phyloP scores from a whole-genome alignment of 108 stramenopile species.

The Nitzschia sp. region DNA sequence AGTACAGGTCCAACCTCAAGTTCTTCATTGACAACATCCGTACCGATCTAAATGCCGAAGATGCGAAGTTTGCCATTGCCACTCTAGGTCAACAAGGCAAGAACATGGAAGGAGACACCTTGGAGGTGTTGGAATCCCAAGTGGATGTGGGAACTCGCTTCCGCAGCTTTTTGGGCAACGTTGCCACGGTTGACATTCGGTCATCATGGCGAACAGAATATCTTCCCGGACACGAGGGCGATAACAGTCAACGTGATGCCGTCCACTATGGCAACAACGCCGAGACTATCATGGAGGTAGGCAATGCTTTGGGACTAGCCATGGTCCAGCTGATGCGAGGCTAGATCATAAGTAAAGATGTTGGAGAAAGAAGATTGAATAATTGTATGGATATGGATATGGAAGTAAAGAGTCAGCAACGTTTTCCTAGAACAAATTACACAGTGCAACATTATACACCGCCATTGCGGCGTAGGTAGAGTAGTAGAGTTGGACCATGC shows the following conservation, averaged over 20 bases:
- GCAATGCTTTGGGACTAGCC: slow-evolving; percentile 39
- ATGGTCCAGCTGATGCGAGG: slow-evolving; percentile 31
- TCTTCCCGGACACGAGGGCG: slow-evolving; percentile 14
- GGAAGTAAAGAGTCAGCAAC: too few relatives aligned
- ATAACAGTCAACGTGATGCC: background rate
- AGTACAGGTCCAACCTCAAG: slow-evolving; percentile 31
- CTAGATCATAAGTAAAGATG: background rate
- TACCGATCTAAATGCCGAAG: slow-evolving; percentile 27
- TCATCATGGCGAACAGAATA: slow-evolving; percentile 23
- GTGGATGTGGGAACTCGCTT: slow-evolving; percentile 17
- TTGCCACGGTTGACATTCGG: slow-evolving; percentile 28
- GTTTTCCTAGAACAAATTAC: too few relatives aligned
- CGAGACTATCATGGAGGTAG: slow-evolving; percentile 43
- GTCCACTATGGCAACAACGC: slow-evolving; percentile 40
- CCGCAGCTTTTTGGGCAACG: slow-evolving; percentile 34
- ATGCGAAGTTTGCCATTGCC: slow-evolving; percentile 42
- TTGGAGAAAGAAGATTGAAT: slow-evolving; percentile 1
- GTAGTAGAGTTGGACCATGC: too few relatives aligned
- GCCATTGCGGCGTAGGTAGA: too few relatives aligned
- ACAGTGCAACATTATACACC: too few relatives aligned
- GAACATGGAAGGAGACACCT: slow-evolving; percentile 19
- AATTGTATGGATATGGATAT: too few relatives aligned
- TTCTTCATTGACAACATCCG: slow-evolving; percentile 29
- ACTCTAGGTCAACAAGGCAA: slow-evolving; percentile 34
- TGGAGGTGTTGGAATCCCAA: slow-evolving; percentile 28